Conservation (phyloP, 2,329 filamentous ascomycete genomes). For the Fusarium citri region DNA sequence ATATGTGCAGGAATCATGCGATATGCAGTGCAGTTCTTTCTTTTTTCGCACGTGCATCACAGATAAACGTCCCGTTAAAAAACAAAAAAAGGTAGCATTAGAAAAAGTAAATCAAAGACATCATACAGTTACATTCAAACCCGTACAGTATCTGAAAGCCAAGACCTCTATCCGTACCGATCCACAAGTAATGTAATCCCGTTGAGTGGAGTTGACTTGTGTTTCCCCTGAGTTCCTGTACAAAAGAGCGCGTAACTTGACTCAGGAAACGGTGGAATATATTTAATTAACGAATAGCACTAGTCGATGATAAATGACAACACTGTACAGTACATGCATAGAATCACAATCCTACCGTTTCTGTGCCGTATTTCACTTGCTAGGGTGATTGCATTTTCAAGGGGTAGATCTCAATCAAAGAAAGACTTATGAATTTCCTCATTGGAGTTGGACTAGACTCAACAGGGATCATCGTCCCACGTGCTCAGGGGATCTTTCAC, state of each 20-base stretch:
- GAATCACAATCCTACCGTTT: slow-evolving; percentile 2
- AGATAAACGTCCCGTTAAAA: not conserved
- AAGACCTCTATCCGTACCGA: not conserved
- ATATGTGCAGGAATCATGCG: not conserved
- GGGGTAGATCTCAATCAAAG: slow-evolving; percentile 40
- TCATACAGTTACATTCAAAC: slow-evolving; percentile 13
- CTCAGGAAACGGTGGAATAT: slow-evolving; percentile 19
- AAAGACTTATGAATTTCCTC: slow-evolving; percentile 2
- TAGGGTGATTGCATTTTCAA: slow-evolving; percentile 11
- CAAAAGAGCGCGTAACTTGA: slow-evolving; percentile 1
- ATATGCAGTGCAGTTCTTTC: slow-evolving; percentile 2
- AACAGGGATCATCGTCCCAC: slow-evolving; percentile 18
- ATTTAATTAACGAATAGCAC: slow-evolving; percentile 7
- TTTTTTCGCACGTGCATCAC: slow-evolving; percentile 26
- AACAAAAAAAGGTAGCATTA: not conserved
- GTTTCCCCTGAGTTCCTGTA: not conserved
- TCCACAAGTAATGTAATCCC: slow-evolving; percentile 22
- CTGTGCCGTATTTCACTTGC: slow-evolving; percentile 3
- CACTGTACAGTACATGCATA: not conserved
- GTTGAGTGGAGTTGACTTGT: not conserved
- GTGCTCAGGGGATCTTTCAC: slow-evolving; percentile 15
- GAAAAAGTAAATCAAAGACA: slow-evolving; percentile 17
- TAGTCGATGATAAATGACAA: slow-evolving; percentile 8
- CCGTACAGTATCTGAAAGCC: slow-evolving; percentile 4
- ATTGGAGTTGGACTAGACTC: not conserved